Base-by-base conservation (phyloP, 164 flowering plant species). In the Brasenia schreberi region DNA sequence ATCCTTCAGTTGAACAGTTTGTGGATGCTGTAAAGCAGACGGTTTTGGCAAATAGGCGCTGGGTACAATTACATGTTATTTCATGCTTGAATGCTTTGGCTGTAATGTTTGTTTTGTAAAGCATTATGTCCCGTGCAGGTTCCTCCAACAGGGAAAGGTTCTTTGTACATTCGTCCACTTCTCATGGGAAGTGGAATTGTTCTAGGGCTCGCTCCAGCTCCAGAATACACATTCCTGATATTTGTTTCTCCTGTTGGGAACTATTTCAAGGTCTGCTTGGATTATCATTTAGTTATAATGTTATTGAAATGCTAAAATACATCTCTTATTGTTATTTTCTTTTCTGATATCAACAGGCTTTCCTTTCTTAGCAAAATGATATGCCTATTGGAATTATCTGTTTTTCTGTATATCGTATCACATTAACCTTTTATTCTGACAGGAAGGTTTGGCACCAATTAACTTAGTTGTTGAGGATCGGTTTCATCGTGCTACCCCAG, bases 101-200 rank as follows among this genome's bases (percentile, higher is more conserved):
- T 2, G 53, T 12, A 45, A 17, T 6, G 67, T 7, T 56, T 17
- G 52, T 7, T 59, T 23, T 23, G 27, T 23, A 23, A 23, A 23
- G 27, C 27, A 23, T 23, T 23, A 23, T 23, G n/a, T 69, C 27
- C 2, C 27, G 27, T 77, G 6, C 77, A 93, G 97, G 85, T 91
- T 68, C 98, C 98, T 68, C 98, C 98, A 23, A 80, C 85, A 7
- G 98, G 90, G 27, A 90, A 90, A 77, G 98, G 98, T 61, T 80
- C 96, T 2, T 58, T 94, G 58, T 94, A 94, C 68, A 59, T 90
- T 45, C 80, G 98, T 79, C 96, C 97, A 64, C 59, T 94, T 80
- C 89, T 94, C 18, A 77, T 89, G 4, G 98, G 98, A 63, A 94
- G 78, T 69, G 98, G 98, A 39, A 76, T 91, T n/a, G 67, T 85